phyloP scores from a whole-genome alignment of 257 asterid species.

The Solanum gandarillasii region DNA sequence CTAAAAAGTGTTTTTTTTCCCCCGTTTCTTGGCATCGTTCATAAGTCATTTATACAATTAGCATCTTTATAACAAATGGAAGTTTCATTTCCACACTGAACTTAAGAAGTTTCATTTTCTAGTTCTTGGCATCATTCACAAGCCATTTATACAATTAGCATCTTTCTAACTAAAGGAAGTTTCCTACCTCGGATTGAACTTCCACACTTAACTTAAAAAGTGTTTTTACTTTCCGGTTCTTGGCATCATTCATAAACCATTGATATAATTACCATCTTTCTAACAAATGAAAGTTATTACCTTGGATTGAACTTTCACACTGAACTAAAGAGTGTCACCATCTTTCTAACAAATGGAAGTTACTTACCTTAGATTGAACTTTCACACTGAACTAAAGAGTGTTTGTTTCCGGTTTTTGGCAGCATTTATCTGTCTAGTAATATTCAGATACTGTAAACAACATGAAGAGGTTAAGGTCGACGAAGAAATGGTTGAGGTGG shows the following conservation, averaged over 20 bases:
- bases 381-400: not conserved
- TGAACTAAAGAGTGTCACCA: not conserved
- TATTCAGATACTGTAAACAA: conserved; percentile 63
- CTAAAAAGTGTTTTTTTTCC: not conserved
- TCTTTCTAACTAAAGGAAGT: not conserved
- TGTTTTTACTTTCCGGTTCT: not conserved
- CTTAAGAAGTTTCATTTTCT: not conserved
- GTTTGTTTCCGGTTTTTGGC: conserved; percentile 15
- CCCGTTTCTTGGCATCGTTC: not conserved
- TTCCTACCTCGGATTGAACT: not conserved
- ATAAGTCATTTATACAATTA: not conserved
- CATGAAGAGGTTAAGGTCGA: conserved; percentile 19
- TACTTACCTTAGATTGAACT: not conserved
- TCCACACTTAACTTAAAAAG: not conserved
- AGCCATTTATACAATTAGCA: not conserved
- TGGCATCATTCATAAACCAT: conserved; percentile 53
- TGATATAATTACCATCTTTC: not conserved
- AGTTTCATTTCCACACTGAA: not conserved
- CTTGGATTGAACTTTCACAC: not conserved
- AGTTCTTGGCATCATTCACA: conserved; percentile 53
- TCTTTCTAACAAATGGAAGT: not conserved
- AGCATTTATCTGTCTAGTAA: conserved; percentile 75
- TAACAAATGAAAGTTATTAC: not conserved
- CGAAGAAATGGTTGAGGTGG: conserved; percentile 13
- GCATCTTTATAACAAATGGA: not conserved